A percentile compares a stretch with the other conserved stretches of the same genome.
phyloP scores from a whole-genome alignment of 805 yeast species.

The Metschnikowia continentalis region DNA sequence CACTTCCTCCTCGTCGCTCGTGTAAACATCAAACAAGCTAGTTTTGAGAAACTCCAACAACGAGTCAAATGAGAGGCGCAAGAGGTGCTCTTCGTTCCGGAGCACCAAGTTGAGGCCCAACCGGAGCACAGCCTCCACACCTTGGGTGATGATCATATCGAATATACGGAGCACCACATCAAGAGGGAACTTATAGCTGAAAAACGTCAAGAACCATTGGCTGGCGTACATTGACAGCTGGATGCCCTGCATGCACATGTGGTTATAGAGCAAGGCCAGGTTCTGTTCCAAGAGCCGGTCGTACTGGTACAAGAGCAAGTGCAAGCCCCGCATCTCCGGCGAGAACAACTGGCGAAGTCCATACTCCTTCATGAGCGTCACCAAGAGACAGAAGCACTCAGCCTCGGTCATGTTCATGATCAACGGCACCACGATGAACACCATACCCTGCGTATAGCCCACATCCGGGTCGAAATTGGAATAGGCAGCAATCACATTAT shows the following conservation, averaged over 20 bases:
- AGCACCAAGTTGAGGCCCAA: constrained; percentile 79
- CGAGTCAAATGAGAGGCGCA: constrained; percentile 68
- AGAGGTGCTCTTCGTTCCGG: constrained; percentile 56
- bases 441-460: constrained; percentile 98
- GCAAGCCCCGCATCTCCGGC: constrained; percentile 93
- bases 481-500: constrained; percentile 76
- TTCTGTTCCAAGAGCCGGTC: constrained; percentile 80
- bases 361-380: constrained; percentile 79
- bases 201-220: constrained; percentile 94
- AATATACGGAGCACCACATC: constrained; percentile 82
- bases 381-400: constrained; percentile 80
- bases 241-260: constrained; percentile 80
- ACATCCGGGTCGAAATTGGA: constrained; percentile 85
- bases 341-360: constrained; percentile 72
- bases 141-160: constrained; percentile 88
- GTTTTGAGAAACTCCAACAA: constrained; percentile 76
- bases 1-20: constrained; percentile 32
- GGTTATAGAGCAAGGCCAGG: constrained; percentile 68
- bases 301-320: constrained; percentile 79
- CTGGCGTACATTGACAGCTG: constrained; percentile 94
- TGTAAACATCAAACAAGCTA: constrained; percentile 67
- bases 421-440: constrained; percentile 83
- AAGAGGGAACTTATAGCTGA: constrained; percentile 91
- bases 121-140: constrained; percentile 78
- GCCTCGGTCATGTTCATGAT: constrained; percentile 75